Evolutionary conservation across 352 stramenopile genomes (phyloP), one percentile per base, ranked within the genome.

Genomic region (Pythium guiyangense): DNA sequence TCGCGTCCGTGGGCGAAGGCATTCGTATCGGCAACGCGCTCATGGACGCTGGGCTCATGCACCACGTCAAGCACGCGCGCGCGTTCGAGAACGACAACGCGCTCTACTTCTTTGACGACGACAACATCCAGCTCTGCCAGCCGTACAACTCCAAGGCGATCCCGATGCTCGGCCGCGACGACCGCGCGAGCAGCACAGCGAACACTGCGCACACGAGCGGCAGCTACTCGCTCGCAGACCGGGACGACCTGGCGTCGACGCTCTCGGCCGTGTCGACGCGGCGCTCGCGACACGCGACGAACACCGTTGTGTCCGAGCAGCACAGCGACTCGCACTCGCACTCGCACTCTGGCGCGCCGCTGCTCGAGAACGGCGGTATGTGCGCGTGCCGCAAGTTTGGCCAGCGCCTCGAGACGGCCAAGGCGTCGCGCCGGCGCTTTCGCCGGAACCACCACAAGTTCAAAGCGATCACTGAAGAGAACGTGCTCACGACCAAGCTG

Each of bases 1-100:
- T 83, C 52, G n/a, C n/a, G n/a, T n/a, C n/a, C n/a, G n/a, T n/a
- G n/a, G n/a, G n/a, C n/a, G 75, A 86, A 48, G 73, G 59, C 1
- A 55, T 79, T 8, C 65, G 73, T 0, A 44, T 86, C 2, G 75
- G 75, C 35, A 79, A 81, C 22, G 61, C 63, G 17, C 64, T 83
- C 40, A 79, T 83, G 75, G 73, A 83, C 44, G 59, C 73, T 0
- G 73, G 75, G 0, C 60, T 77, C n/a, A n/a, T n/a, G n/a, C n/a
- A n/a, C n/a, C n/a, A n/a, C n/a, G n/a, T n/a, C n/a, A n/a, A n/a
- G n/a, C 70, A 81, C 31, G 49, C 58, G 6, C 58, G 47, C 3
- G 34, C 35, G 6, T 74, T 71, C 20, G 57, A 66, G 22, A 44
- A 68, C 54, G 44, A 58, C 15, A 17, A 26, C 2, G n/a, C 48